These are phyloP conservation scores for Striga hermonthica DNA, from an alignment of 305 asterid genomes.

Conservation along the genomic window DNA sequence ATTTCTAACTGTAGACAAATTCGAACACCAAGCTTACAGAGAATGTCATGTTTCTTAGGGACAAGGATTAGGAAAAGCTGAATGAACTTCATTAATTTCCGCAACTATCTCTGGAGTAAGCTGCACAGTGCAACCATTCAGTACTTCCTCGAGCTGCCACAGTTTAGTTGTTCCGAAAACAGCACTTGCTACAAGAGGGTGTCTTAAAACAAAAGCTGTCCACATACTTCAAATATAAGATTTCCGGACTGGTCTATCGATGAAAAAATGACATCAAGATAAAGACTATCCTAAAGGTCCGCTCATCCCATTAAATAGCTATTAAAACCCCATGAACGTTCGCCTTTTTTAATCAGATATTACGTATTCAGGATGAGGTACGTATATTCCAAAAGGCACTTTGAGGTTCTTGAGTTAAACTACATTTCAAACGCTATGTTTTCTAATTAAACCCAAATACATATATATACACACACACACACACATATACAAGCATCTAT, in stretches of 20 bases:
- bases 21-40: too few relatives aligned
- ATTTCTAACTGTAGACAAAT: too few relatives aligned
- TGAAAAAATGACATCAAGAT: background rate
- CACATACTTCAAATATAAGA: constrained; percentile 23
- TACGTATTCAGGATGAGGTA: too few relatives aligned
- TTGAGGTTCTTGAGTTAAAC: too few relatives aligned
- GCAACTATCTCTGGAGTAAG: constrained; percentile 54
- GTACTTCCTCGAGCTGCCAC: constrained; percentile 72
- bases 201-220: constrained; percentile 70
- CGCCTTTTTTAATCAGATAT: too few relatives aligned
- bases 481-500: background rate
- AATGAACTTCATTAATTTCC: constrained; percentile 60
- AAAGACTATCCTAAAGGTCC: background rate
- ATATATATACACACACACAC: too few relatives aligned
- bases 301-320: too few relatives aligned
- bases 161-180: constrained; percentile 76
- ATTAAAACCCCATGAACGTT: too few relatives aligned
- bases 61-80: constrained; percentile 63
- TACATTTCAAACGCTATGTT: too few relatives aligned
- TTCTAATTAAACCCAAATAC: too few relatives aligned
- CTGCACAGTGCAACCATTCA: constrained; percentile 52
- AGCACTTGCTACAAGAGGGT: constrained; percentile 68
- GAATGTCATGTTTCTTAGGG: constrained; percentile 36
- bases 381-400: too few relatives aligned
- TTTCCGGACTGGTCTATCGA: background rate